Evolutionary conservation across 495 filamentous ascomycete species (phyloP).

Genomic region (Xylaria nigripes): DNA sequence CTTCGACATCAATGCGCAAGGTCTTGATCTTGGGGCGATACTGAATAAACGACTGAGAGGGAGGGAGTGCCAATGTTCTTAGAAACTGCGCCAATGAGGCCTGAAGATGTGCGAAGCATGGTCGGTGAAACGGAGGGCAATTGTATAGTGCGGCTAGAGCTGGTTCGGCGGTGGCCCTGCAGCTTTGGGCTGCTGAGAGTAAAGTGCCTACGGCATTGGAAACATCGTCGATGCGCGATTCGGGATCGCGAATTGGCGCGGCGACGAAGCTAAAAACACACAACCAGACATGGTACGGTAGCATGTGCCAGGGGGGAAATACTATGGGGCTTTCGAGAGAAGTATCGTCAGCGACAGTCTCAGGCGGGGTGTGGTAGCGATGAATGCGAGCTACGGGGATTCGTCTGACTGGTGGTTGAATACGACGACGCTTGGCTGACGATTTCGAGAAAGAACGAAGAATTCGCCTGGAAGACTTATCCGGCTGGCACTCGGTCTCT

Average conservation of each 20-base stretch:
- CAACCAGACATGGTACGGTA: constrained; percentile 66
- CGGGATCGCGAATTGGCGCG: constrained; percentile 49
- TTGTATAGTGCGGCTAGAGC: constrained; percentile 67
- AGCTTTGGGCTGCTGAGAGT: constrained; percentile 49
- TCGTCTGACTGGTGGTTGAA: neutral
- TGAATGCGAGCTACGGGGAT: neutral
- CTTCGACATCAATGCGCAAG: constrained; percentile 55
- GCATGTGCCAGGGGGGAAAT: constrained; percentile 57
- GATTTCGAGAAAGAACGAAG: neutral
- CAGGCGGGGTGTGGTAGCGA: neutral
- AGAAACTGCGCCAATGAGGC: constrained; percentile 38
- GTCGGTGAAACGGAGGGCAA: constrained; percentile 47
- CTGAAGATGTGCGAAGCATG: constrained; percentile 32
- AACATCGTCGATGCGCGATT: constrained; percentile 29
- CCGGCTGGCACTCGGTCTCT: neutral
- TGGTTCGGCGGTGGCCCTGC: constrained; percentile 61
- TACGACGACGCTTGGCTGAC: constrained; percentile 1
- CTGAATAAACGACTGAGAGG: constrained; percentile 27
- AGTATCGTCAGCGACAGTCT: neutral
- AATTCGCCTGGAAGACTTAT: neutral
- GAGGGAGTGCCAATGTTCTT: constrained; percentile 14
- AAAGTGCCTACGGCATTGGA: constrained; percentile 47
- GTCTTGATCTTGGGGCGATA: constrained; percentile 63
- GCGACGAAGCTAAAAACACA: constrained; percentile 61
- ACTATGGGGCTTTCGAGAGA: constrained; percentile 10